Conservation (phyloP, 371 early-diverging fungal species). For the Mortierella sp. region DNA sequence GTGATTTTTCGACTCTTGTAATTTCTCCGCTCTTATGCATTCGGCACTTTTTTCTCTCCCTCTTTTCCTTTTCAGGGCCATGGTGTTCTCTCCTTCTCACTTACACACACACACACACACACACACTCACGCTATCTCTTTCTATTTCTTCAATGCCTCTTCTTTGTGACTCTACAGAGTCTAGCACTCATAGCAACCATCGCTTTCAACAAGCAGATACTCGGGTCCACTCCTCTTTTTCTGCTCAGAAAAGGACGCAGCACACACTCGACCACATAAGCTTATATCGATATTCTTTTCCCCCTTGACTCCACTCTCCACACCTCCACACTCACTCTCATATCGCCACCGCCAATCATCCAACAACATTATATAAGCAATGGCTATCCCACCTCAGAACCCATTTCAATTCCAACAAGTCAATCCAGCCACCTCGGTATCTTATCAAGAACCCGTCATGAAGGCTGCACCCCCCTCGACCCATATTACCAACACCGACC, state of each 20-base stretch:
- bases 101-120: not conserved
- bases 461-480: slow-evolving; percentile 13
- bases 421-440: slow-evolving; percentile 12
- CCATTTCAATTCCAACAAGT: slow-evolving; percentile 47
- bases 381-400: slow-evolving; percentile 42
- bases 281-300: not conserved
- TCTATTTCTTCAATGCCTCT: not conserved
- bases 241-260: not conserved
- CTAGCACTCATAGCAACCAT: not conserved
- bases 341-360: not conserved
- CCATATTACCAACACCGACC: not conserved
- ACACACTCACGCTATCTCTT: not conserved
- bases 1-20: too few species aligned
- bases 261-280: not conserved
- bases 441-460: slow-evolving; percentile 25
- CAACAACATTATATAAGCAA: not conserved
- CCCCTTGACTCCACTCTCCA: not conserved
- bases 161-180: not conserved
- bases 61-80: not conserved
- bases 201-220: not conserved
- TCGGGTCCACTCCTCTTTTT: not conserved
- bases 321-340: not conserved
- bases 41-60: not conserved
- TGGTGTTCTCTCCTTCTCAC: not conserved
- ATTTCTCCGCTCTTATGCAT: not conserved